A percentile compares a stretch with the other conserved stretches of the same genome.
Evolutionary conservation across 306 rosid genomes (phyloP).

Genomic region (Leucaena leucocephala): DNA sequence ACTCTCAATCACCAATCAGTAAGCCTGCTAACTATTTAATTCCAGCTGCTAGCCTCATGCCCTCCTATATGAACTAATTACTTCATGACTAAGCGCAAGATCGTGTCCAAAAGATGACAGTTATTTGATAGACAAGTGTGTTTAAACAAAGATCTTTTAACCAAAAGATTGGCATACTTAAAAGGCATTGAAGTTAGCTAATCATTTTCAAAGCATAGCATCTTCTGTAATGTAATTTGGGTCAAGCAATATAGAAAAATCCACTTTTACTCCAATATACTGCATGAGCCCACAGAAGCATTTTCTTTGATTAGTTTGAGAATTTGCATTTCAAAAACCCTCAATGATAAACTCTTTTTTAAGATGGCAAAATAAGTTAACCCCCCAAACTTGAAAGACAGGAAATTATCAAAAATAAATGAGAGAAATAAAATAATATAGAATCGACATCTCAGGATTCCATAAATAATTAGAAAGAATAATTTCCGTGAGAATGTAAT

Average conservation of each 20-base stretch:
- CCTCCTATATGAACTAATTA: conserved; percentile 3
- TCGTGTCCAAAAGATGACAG: not conserved
- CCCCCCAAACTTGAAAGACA: not conserved
- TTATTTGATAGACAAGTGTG: not conserved
- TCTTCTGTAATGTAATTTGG: not conserved
- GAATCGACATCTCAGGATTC: conserved; percentile 7
- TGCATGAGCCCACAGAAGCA: not conserved
- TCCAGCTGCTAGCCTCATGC: not conserved
- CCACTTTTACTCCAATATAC: conserved; percentile 1
- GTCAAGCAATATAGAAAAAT: not conserved
- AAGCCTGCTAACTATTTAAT: not conserved
- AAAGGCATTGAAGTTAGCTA: not conserved
- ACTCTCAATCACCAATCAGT: not conserved
- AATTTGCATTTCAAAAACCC: not conserved
- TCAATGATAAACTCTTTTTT: not conserved
- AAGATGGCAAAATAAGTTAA: conserved; percentile 1
- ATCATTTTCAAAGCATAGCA: not conserved
- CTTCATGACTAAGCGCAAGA: not conserved
- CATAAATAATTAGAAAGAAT: not conserved
- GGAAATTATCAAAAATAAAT: not conserved
- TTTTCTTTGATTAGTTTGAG: not conserved
- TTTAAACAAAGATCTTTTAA: not conserved
- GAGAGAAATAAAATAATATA: not conserved
- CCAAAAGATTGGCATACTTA: not conserved
- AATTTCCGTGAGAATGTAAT: too few species aligned